Evolutionary conservation across 179 eudicot genomes (phyloP).

Genomic region (Beta macrorhiza): DNA sequence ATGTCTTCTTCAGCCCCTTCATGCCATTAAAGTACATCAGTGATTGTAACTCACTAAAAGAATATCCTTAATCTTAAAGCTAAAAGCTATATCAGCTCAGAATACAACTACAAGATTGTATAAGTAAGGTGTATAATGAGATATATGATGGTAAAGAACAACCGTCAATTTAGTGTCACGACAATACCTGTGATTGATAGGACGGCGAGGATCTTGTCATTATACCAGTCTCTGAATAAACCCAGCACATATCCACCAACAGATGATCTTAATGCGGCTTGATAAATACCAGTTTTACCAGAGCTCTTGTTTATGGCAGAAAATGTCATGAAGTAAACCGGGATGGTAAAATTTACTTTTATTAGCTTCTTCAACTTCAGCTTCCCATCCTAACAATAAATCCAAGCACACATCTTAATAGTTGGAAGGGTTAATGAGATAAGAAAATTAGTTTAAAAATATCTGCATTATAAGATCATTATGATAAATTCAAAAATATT

Average conservation of each 20-base stretch:
- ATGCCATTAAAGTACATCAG: neutral
- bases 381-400: neutral
- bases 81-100: neutral
- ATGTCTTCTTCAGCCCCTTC: neutral
- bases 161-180: neutral
- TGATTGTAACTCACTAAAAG: neutral
- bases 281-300: neutral
- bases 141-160: neutral
- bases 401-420: neutral
- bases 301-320: neutral
- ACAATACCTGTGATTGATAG: neutral
- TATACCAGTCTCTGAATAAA: neutral
- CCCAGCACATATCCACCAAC: neutral
- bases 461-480: neutral
- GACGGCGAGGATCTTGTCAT: slow-evolving; percentile 1
- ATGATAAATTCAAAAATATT: neutral
- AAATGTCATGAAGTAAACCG: neutral
- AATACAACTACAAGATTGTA: neutral
- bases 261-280: neutral
- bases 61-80: neutral
- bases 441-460: neutral
- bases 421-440: neutral
- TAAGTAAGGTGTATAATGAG: neutral
- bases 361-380: slow-evolving; percentile 3
- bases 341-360: neutral